Evolutionary conservation across 805 yeast genomes (phyloP).

Genomic region (Candida bentonensis): DNA sequence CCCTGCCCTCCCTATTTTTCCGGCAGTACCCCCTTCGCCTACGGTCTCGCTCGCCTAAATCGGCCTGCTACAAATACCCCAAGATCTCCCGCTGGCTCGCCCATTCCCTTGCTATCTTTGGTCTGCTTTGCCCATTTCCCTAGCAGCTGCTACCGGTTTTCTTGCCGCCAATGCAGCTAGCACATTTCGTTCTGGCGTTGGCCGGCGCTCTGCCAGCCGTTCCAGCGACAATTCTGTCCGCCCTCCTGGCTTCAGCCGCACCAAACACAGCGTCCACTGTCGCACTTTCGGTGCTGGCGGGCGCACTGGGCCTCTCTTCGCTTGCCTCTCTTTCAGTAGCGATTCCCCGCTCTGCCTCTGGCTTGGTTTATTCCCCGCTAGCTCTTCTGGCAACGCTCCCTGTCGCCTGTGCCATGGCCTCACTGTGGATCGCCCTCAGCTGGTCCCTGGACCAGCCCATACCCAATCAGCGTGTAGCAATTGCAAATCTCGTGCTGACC

Average conservation of each 20-base stretch:
- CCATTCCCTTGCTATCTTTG: too few relatives aligned
- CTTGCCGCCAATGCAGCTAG: too few relatives aligned
- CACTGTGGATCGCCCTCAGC: conserved; percentile 5
- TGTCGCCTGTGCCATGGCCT: conserved; percentile 5
- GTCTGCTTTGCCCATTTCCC: too few relatives aligned
- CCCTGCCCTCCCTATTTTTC: too few relatives aligned
- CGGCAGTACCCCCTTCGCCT: too few relatives aligned
- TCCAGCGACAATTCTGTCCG: not conserved
- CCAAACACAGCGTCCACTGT: conserved; percentile 2
- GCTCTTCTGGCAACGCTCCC: conserved; percentile 1
- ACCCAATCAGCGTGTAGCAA: conserved; percentile 1
- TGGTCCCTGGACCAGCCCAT: not conserved
- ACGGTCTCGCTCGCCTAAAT: too few relatives aligned
- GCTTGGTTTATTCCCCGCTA: conserved; percentile 5
- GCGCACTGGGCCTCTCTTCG: not conserved
- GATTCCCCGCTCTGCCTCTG: not conserved
- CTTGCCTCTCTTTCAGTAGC: conserved; percentile 1
- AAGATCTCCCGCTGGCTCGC: too few relatives aligned
- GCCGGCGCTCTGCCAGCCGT: too few relatives aligned
- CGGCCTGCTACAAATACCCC: too few relatives aligned
- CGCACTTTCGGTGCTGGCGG: not conserved
- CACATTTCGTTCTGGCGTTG: too few relatives aligned
- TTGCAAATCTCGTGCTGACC: conserved; percentile 5
- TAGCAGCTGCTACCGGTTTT: too few relatives aligned
- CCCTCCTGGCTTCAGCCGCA: conserved; percentile 4